Conservation (phyloP, 768 basidiomycete genomes). For the Termitomyces eurrhizus region DNA sequence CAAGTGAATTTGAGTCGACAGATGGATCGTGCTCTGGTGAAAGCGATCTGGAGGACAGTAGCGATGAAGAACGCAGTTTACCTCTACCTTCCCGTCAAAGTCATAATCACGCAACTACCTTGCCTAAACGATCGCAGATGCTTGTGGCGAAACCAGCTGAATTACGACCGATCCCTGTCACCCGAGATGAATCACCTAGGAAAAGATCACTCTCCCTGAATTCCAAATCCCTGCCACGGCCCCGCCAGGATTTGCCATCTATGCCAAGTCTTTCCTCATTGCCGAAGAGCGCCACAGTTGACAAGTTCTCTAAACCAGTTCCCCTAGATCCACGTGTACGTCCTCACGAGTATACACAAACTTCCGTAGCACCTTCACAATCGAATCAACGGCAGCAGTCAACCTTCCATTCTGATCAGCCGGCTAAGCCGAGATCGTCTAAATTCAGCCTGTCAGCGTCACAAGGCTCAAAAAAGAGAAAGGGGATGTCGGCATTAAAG, state of each 20-base stretch:
- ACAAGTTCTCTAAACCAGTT: constrained; percentile 31
- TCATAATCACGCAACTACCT: constrained; percentile 7
- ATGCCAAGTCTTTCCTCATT: constrained; percentile 38
- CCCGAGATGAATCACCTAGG: constrained; percentile 16
- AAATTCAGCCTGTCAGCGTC: neutral
- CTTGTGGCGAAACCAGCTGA: neutral
- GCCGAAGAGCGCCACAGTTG: constrained; percentile 24
- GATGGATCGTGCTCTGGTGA: constrained; percentile 17
- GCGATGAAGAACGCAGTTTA: constrained; percentile 25
- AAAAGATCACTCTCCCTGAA: constrained; percentile 43
- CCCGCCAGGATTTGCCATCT: constrained; percentile 32
- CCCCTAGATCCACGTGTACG: constrained; percentile 31
- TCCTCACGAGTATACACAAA: constrained; percentile 16
- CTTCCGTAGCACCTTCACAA: constrained; percentile 16
- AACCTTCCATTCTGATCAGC: neutral
- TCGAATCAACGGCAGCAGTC: neutral
- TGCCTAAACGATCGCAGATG: constrained; percentile 17
- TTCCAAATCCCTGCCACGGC: constrained; percentile 35
- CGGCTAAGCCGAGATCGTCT: neutral
- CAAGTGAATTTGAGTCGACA: constrained; percentile 26
- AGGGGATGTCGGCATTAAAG: constrained; percentile 40
- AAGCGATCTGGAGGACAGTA: constrained; percentile 19
- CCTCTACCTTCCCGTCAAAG: neutral
- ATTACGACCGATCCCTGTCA: constrained; percentile 1
- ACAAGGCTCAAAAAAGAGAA: constrained; percentile 31